Percentiles rank a stretch among this genome's conserved stretches.
Evolutionary conservation across 257 asterid species (phyloP).

Genomic region (Marsdenia floribunda): DNA sequence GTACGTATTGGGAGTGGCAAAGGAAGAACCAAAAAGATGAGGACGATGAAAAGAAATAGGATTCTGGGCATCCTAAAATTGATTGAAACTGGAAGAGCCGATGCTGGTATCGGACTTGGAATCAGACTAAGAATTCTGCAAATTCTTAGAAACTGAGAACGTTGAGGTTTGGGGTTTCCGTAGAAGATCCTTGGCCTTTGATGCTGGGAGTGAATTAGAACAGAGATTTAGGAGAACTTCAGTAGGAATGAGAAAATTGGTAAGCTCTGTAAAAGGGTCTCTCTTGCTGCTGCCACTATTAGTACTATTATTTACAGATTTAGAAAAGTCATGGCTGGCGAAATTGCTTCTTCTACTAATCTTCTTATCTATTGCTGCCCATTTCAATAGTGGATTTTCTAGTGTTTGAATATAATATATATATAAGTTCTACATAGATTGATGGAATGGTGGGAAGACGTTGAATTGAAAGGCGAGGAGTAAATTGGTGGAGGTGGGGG

Average conservation of each 20-base stretch:
- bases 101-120: constrained; percentile 49
- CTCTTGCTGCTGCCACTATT: constrained; percentile 12
- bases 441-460: constrained; percentile 18
- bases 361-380: constrained; percentile 14
- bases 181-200: constrained; percentile 12
- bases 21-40: constrained; percentile 19
- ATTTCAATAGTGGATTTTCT: background rate
- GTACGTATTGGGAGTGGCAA: constrained; percentile 22
- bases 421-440: too few relatives aligned
- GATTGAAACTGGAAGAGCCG: constrained; percentile 39
- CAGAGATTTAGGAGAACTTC: constrained; percentile 40
- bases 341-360: background rate
- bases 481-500: too few relatives aligned
- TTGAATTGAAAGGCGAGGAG: too few relatives aligned
- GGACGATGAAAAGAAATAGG: constrained; percentile 19
- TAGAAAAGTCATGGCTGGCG: background rate
- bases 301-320: constrained; percentile 4
- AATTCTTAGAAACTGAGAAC: constrained; percentile 11
- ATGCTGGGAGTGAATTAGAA: constrained; percentile 10
- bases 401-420: too few relatives aligned
- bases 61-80: constrained; percentile 21
- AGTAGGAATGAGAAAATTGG: constrained; percentile 41
- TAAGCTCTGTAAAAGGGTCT: constrained; percentile 45
- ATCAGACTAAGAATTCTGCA: constrained; percentile 29
- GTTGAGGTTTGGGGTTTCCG: background rate